phyloP scores from a whole-genome alignment of 1,284 basidiomycete genomes.

The Irpex rosettiformis region DNA sequence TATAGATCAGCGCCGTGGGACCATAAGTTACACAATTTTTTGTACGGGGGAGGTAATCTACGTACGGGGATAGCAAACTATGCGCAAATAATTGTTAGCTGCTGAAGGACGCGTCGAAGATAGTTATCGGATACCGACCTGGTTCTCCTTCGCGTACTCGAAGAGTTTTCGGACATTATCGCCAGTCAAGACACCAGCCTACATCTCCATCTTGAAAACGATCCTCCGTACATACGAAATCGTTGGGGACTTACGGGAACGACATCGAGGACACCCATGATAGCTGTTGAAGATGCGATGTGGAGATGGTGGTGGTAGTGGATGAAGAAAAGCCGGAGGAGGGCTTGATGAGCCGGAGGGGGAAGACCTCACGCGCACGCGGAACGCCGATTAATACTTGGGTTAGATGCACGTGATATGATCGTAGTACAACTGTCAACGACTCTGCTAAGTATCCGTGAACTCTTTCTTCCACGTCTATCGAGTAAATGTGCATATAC shows the following conservation, averaged over 20 bases:
- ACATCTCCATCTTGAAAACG: background rate
- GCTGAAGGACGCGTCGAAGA: background rate
- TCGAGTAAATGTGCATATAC: background rate
- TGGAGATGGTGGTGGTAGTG: constrained; percentile 7
- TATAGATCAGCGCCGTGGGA: constrained; percentile 24
- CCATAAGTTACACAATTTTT: background rate
- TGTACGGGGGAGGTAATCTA: constrained; percentile 19
- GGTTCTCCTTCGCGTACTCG: constrained; percentile 80
- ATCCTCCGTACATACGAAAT: background rate
- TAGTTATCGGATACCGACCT: constrained; percentile 47
- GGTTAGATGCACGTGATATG: background rate
- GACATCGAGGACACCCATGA: constrained; percentile 69
- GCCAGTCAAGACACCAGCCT: constrained; percentile 88
- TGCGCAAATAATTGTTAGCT: background rate
- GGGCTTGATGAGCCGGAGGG: constrained; percentile 2
- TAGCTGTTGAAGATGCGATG: constrained; percentile 7
- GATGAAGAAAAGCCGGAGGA: constrained; percentile 15
- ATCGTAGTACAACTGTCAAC: too few relatives aligned
- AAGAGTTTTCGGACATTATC: constrained; percentile 87
- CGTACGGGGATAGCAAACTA: constrained; percentile 86
- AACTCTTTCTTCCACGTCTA: background rate
- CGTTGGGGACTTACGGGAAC: constrained; percentile 51
- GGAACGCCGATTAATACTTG: constrained; percentile 10
- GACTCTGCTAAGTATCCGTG: too few relatives aligned
- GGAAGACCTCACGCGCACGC: constrained; percentile 9